A percentile compares a stretch with the other conserved stretches of the same genome.
Conservation (phyloP, 495 filamentous ascomycete species). For the Trichodelitschia bisporula region DNA sequence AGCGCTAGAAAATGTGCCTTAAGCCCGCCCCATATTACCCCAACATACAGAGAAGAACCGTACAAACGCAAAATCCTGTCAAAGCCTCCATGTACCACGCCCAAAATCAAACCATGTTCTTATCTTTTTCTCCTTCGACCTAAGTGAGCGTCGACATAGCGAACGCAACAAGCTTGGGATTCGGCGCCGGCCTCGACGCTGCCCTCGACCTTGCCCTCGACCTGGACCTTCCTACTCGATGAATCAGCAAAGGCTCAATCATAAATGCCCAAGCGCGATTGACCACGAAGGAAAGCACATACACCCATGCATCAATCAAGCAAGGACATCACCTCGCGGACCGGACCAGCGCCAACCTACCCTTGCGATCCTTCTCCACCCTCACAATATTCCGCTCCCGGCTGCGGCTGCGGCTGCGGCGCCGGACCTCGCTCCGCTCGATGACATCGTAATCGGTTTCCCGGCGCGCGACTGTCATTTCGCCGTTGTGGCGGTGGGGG, state of each 20-base stretch:
- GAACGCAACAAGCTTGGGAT: constrained; percentile 38
- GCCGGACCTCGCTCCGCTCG: constrained; percentile 7
- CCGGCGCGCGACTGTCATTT: neutral
- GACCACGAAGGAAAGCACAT: neutral
- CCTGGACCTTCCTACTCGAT: too few relatives aligned
- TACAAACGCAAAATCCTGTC: too few relatives aligned
- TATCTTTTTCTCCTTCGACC: constrained; percentile 3
- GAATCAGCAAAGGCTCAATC: constrained; percentile 8
- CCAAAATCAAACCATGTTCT: constrained; percentile 1
- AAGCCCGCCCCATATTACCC: too few relatives aligned
- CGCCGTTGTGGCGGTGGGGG: neutral
- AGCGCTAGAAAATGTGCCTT: too few relatives aligned
- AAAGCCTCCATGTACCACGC: too few relatives aligned
- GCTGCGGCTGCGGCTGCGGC: constrained; percentile 12
- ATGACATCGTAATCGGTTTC: constrained; percentile 6
- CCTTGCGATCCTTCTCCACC: constrained; percentile 62
- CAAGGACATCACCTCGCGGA: constrained; percentile 29
- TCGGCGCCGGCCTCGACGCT: constrained; percentile 21
- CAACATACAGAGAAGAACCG: too few relatives aligned
- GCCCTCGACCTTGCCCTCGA: too few relatives aligned
- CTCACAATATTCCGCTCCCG: constrained; percentile 33
- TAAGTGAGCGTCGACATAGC: constrained; percentile 60
- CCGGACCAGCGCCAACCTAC: constrained; percentile 46
- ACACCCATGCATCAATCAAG: constrained; percentile 2
- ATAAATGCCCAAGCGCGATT: constrained; percentile 9